Evolutionary conservation across 768 basidiomycete species (phyloP), one percentile per base, ranked within the genome.

Genomic region (Heimioporus sp.): DNA sequence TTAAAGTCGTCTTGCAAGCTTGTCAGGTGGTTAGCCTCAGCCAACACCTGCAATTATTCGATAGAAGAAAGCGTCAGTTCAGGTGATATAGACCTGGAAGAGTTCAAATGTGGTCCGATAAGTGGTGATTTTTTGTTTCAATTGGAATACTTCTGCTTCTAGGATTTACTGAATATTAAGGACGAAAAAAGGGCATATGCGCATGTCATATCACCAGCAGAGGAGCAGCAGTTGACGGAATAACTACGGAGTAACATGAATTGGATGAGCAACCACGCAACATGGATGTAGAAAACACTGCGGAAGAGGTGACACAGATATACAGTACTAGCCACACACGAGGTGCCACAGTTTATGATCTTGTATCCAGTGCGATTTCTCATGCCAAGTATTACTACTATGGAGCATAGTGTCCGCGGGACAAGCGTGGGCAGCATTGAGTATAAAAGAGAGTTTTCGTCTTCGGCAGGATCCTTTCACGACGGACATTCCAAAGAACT

Each of bases 111-210:
- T 38, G 81, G 90, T 74, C 77, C 93, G 63, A 88, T 90, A 61
- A 45, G 82, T 5, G 21, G 16, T 17, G 8, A 16, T 11, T 30
- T 2, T 49, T 28, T 15, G 4, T 40, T 35, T 21, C 17, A 43
- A 37, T 24, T 21, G 16, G 49, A 20, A 49, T 38, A n/a, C 35
- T 58, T 3, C 19, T 12, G 46, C 40, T 38, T 38, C 16, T 49
- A 93, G 92, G 81, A 89, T 54, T 79, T 85, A 11, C 66, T 93
- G n/a, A 87, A 82, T 10, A 59, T 93, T 51, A 90, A 87, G 64
- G 87, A 82, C 16, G 78, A 80, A 2, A 80, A 81, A 56, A 80
- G 87, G 37, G 72, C 71, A 3, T 77, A 74, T 2, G 86, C 93
- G 83, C 73, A 80, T 49, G 67, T 76, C 5, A 69, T 94, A 10